A percentile compares a stretch with the other conserved stretches of the same genome.
phyloP scores from a whole-genome alignment of 108 stramenopile genomes.

The Cyclostephanos invisitatus region DNA sequence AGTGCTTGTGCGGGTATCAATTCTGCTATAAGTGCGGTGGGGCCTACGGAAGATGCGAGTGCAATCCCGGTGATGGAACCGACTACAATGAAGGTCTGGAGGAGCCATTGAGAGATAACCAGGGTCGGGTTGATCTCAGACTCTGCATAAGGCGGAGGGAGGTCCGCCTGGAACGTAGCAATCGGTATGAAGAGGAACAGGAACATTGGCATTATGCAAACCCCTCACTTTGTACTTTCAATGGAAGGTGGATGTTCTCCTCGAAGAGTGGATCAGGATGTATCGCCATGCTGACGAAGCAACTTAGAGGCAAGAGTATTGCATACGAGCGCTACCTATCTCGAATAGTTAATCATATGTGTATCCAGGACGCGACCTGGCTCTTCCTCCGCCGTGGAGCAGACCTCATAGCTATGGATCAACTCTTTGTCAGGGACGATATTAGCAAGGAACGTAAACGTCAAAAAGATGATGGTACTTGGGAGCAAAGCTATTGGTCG shows the following conservation, averaged over 20 bases:
- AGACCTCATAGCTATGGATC: background rate
- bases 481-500: background rate
- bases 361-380: background rate
- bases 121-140: background rate
- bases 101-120: background rate
- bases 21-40: too few relatives aligned
- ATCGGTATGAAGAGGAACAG: slow-evolving; percentile 41
- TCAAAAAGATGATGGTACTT: too few relatives aligned
- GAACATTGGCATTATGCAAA: slow-evolving; percentile 43
- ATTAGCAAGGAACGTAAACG: background rate
- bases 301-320: background rate
- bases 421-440: background rate
- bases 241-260: background rate
- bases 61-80: background rate
- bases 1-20: too few relatives aligned
- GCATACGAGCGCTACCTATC: background rate
- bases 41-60: background rate
- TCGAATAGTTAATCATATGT: too few relatives aligned
- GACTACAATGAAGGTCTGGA: background rate
- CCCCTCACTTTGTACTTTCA: background rate
- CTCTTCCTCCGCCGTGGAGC: background rate
- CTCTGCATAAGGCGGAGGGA: background rate
- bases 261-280: background rate
- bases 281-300: background rate
- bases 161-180: slow-evolving; percentile 53